phyloP scores from a whole-genome alignment of 768 basidiomycete species.

The Serendipita indica region DNA sequence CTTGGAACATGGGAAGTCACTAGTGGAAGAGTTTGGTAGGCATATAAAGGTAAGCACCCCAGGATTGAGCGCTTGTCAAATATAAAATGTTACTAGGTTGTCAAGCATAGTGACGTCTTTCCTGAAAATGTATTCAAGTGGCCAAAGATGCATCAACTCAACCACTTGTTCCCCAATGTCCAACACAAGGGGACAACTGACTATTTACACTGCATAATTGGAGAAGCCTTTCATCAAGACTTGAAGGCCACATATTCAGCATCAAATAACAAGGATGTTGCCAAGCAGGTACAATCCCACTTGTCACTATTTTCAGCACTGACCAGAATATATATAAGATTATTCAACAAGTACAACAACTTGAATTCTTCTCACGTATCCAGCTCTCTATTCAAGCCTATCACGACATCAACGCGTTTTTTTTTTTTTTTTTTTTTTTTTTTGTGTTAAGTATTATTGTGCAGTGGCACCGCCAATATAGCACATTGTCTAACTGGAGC shows the following conservation, averaged over 20 bases:
- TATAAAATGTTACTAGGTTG: too few species aligned
- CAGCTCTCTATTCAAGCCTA: background rate
- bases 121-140: too few species aligned
- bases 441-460: too few species aligned
- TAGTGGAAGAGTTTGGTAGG: too few species aligned
- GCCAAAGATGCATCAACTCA: background rate
- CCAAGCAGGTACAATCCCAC: background rate
- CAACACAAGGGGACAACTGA: background rate
- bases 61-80: too few species aligned
- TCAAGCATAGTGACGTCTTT: too few species aligned
- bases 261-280: background rate
- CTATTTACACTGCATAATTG: background rate
- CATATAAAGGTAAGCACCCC: too few species aligned
- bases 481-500: too few species aligned
- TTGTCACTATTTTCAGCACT: background rate
- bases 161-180: background rate
- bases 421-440: too few species aligned
- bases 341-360: background rate
- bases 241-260: background rate
- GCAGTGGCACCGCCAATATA: too few species aligned
- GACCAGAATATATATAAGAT: background rate
- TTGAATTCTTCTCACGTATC: background rate
- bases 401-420: too few species aligned
- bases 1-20: too few species aligned
- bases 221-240: background rate